Conservation (phyloP, 192 early-diverging fungal genomes). For the Gamsiella multidivaricata region DNA sequence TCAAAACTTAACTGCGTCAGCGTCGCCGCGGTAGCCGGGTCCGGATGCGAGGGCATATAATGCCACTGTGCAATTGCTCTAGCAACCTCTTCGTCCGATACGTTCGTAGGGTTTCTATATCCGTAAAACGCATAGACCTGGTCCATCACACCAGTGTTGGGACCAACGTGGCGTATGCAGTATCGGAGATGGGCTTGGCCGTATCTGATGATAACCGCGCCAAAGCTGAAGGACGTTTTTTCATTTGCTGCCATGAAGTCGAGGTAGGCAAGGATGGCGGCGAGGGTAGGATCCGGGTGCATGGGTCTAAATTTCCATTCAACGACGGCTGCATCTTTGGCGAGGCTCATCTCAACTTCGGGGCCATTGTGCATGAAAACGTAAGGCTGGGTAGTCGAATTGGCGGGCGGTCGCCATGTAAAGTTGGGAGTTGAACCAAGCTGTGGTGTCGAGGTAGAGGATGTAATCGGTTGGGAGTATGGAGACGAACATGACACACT, state of each 20-base stretch:
- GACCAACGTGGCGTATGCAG: not conserved
- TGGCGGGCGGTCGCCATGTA: too few relatives aligned
- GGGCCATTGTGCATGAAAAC: not conserved
- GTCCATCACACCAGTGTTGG: not conserved
- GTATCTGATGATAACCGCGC: not conserved
- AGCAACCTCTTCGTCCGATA: not conserved
- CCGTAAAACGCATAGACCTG: not conserved
- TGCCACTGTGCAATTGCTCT: not conserved
- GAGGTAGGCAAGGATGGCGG: not conserved
- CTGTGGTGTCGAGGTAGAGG: too few relatives aligned
- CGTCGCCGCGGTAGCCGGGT: not conserved
- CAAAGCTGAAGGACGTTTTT: not conserved
- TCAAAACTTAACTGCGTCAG: slow-evolving; percentile 2
- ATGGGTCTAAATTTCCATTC: not conserved
- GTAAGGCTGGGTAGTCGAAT: too few relatives aligned
- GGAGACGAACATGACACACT: too few relatives aligned
- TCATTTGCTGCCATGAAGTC: not conserved
- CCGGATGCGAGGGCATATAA: slow-evolving; percentile 1
- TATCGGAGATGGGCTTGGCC: not conserved
- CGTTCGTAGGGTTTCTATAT: too few relatives aligned
- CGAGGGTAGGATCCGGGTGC: not conserved
- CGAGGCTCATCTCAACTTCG: not conserved
- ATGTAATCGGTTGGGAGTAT: too few relatives aligned
- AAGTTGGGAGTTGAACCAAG: too few relatives aligned
- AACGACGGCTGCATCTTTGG: not conserved